Evolutionary conservation across 2,329 filamentous ascomycete genomes (phyloP).

Genomic region (Byssoonygena ceratinophila): DNA sequence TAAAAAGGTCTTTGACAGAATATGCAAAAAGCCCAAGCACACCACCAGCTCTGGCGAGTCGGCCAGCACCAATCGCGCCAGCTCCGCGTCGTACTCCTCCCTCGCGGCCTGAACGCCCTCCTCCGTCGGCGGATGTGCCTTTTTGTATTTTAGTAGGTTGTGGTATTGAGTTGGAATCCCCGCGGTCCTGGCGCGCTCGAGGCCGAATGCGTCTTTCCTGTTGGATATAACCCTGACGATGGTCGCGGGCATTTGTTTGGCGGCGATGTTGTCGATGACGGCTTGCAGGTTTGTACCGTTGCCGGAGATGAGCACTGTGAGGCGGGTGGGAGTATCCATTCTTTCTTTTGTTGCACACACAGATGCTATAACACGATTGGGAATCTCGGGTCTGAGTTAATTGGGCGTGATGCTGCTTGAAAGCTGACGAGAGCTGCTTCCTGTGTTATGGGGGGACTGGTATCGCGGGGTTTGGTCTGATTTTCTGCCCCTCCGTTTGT

Average conservation of each 20-base stretch:
- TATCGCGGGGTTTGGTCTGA: too few relatives aligned
- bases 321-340: slow-evolving; percentile 34
- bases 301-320: slow-evolving; percentile 62
- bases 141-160: slow-evolving; percentile 68
- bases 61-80: slow-evolving; percentile 56
- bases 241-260: slow-evolving; percentile 43
- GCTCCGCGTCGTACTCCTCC: slow-evolving; percentile 60
- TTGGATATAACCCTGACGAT: slow-evolving; percentile 55
- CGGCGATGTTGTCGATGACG: slow-evolving; percentile 52
- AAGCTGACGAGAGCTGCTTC: too few relatives aligned
- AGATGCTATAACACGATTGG: too few relatives aligned
- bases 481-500: neutral
- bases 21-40: slow-evolving; percentile 80
- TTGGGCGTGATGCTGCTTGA: too few relatives aligned
- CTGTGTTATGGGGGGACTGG: too few relatives aligned
- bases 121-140: slow-evolving; percentile 35
- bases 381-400: too few relatives aligned
- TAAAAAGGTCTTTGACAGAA: slow-evolving; percentile 60
- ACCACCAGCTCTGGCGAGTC: slow-evolving; percentile 64
- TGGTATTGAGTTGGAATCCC: slow-evolving; percentile 67
- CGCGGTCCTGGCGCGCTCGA: slow-evolving; percentile 50
- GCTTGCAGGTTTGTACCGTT: slow-evolving; percentile 71
- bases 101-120: slow-evolving; percentile 46
- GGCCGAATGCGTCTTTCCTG: slow-evolving; percentile 53
- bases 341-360: neutral